Evolutionary conservation across 1,139 yeast genomes (phyloP).

Genomic region (Suzukiozyma palmioleophila): DNA sequence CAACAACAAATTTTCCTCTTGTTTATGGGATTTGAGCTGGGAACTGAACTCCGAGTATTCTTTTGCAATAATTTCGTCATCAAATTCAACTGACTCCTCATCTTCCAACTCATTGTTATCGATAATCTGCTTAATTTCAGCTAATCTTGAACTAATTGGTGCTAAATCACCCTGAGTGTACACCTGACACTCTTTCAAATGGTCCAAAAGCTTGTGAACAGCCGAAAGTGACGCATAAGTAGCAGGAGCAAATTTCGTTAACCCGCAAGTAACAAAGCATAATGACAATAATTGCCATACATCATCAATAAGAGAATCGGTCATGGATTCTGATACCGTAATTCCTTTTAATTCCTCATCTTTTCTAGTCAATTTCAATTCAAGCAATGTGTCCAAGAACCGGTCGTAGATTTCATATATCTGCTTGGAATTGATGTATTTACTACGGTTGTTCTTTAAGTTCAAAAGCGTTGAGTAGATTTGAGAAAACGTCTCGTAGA

Average conservation of each 20-base stretch:
- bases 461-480: constrained; percentile 48
- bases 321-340: constrained; percentile 37
- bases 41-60: constrained; percentile 6
- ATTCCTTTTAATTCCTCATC: constrained; percentile 46
- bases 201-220: constrained; percentile 76
- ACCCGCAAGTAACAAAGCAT: constrained; percentile 86
- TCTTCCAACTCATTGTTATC: constrained; percentile 36
- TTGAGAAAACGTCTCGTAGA: constrained; percentile 43
- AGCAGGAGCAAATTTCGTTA: constrained; percentile 87
- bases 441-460: constrained; percentile 62
- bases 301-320: constrained; percentile 79
- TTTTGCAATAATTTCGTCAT: constrained; percentile 7
- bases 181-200: constrained; percentile 72
- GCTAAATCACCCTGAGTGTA: constrained; percentile 78
- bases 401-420: constrained; percentile 52
- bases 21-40: constrained; percentile 20
- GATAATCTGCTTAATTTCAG: constrained; percentile 63
- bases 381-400: constrained; percentile 48
- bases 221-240: constrained; percentile 86
- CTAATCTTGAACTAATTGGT: constrained; percentile 68
- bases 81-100: constrained; percentile 20
- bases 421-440: constrained; percentile 61
- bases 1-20: constrained; percentile 56
- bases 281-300: constrained; percentile 81
- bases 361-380: constrained; percentile 45